phyloP scores from a whole-genome alignment of 768 basidiomycete genomes.

The Suillus plorans region DNA sequence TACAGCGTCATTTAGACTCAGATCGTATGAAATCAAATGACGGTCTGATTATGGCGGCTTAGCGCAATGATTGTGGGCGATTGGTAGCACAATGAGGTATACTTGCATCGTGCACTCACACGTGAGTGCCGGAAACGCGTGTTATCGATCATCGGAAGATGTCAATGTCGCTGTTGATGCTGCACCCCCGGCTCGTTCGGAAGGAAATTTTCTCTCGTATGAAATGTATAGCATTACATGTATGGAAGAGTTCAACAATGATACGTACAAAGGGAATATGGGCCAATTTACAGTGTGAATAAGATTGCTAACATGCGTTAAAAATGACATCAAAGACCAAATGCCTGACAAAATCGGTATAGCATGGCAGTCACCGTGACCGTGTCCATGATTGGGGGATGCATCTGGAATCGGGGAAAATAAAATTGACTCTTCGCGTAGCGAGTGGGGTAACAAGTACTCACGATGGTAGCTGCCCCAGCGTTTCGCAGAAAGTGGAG shows the following conservation, averaged over 20 bases:
- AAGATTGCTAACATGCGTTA: slow-evolving; percentile 16
- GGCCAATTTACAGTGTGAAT: slow-evolving; percentile 32
- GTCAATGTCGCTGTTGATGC: slow-evolving; percentile 15
- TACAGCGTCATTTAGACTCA: slow-evolving; percentile 18
- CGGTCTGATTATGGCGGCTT: slow-evolving; percentile 27
- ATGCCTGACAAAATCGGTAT: slow-evolving; percentile 69
- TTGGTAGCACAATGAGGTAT: slow-evolving; percentile 14
- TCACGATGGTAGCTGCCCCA: slow-evolving; percentile 81
- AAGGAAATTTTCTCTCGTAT: slow-evolving; percentile 25
- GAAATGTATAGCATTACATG: slow-evolving; percentile 31
- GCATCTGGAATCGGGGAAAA: slow-evolving; percentile 51
- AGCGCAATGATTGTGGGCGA: slow-evolving; percentile 17
- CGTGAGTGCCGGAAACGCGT: slow-evolving; percentile 31
- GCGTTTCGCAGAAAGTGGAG: slow-evolving; percentile 79
- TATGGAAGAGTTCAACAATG: slow-evolving; percentile 24
- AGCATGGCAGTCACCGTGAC: slow-evolving; percentile 85
- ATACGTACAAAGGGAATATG: slow-evolving; percentile 30
- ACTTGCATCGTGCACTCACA: slow-evolving; percentile 32
- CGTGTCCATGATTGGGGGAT: slow-evolving; percentile 88
- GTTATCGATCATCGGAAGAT: slow-evolving; percentile 19
- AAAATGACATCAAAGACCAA: slow-evolving; percentile 39
- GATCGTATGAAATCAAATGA: slow-evolving; percentile 29
- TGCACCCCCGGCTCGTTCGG: slow-evolving; percentile 20
- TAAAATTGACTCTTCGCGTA: slow-evolving; percentile 23
- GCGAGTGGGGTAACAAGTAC: slow-evolving; percentile 16